Evolutionary conservation across 805 yeast genomes (phyloP).

Genomic region (Metschnikowia kofuensis): DNA sequence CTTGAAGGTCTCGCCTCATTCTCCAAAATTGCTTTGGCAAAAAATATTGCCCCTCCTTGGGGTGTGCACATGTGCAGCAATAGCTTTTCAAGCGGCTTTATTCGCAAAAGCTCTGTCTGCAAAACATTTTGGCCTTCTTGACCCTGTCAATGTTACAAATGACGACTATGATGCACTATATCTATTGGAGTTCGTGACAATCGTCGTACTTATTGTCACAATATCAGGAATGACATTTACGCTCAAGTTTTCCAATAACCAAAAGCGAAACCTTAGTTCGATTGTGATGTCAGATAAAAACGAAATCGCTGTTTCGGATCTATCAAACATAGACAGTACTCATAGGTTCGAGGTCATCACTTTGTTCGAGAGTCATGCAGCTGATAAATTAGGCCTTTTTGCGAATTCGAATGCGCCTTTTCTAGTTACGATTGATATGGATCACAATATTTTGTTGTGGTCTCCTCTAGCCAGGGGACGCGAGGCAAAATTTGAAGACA

Average conservation of each 20-base stretch:
- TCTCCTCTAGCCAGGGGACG: slow-evolving; percentile 47
- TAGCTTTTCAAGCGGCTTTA: neutral
- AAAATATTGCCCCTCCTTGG: slow-evolving; percentile 19
- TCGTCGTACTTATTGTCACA: slow-evolving; percentile 51
- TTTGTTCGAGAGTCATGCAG: slow-evolving; percentile 45
- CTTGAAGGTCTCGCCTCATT: slow-evolving; percentile 10
- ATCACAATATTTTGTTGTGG: slow-evolving; percentile 72
- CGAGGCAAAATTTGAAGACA: slow-evolving; percentile 21
- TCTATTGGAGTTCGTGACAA: slow-evolving; percentile 53
- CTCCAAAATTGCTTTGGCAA: slow-evolving; percentile 12
- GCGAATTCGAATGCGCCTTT: slow-evolving; percentile 61
- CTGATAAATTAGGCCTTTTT: slow-evolving; percentile 62
- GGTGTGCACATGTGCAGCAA: neutral
- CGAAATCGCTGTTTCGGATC: slow-evolving; percentile 6
- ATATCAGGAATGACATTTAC: slow-evolving; percentile 43
- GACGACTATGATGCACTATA: slow-evolving; percentile 44
- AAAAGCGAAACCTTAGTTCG: slow-evolving; percentile 5
- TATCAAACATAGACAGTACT: slow-evolving; percentile 15
- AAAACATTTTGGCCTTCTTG: neutral
- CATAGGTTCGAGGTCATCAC: slow-evolving; percentile 32
- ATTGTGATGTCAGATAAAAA: neutral
- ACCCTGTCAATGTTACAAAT: neutral
- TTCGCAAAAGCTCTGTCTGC: neutral
- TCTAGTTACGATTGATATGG: slow-evolving; percentile 69
- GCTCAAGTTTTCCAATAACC: slow-evolving; percentile 19